These are phyloP conservation scores for Wickerhamomyces hampshirensis DNA, from an alignment of 805 yeast species.

Conservation along the genomic window DNA sequence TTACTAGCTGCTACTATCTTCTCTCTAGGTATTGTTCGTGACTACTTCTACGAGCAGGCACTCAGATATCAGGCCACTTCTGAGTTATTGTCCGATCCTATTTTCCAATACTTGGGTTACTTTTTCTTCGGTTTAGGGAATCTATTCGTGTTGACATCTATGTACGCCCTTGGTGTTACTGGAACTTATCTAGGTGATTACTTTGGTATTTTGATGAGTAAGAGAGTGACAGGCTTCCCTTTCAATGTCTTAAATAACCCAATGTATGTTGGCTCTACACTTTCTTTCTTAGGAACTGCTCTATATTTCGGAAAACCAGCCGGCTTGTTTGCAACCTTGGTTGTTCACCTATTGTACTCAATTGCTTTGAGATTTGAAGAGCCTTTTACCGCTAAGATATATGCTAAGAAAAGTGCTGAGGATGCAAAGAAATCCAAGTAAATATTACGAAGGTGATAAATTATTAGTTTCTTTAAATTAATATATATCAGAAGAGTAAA, in stretches of 20 bases:
- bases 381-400: conserved; percentile 91
- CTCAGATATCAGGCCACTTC: conserved; percentile 67
- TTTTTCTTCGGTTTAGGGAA: conserved; percentile 64
- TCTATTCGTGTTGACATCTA: conserved; percentile 72
- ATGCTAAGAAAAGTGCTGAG: conserved; percentile 61
- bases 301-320: conserved; percentile 87
- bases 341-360: conserved; percentile 78
- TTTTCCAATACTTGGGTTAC: conserved; percentile 48
- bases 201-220: conserved; percentile 90
- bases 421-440: conserved; percentile 20
- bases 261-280: conserved; percentile 91
- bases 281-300: conserved; percentile 88
- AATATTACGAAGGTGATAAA: not conserved
- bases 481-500: too few relatives aligned
- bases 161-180: conserved; percentile 91
- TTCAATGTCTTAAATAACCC: conserved; percentile 90
- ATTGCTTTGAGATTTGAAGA: conserved; percentile 88
- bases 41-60: conserved; percentile 67
- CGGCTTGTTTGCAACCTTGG: conserved; percentile 65
- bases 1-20: conserved; percentile 78
- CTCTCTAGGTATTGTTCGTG: conserved; percentile 79
- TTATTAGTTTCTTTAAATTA: not conserved
- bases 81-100: conserved; percentile 40
- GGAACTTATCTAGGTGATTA: conserved; percentile 98
- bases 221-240: conserved; percentile 89